These are phyloP conservation scores for Cytospora schulzeri DNA, from an alignment of 2,329 filamentous ascomycete species.

Conservation along the genomic window DNA sequence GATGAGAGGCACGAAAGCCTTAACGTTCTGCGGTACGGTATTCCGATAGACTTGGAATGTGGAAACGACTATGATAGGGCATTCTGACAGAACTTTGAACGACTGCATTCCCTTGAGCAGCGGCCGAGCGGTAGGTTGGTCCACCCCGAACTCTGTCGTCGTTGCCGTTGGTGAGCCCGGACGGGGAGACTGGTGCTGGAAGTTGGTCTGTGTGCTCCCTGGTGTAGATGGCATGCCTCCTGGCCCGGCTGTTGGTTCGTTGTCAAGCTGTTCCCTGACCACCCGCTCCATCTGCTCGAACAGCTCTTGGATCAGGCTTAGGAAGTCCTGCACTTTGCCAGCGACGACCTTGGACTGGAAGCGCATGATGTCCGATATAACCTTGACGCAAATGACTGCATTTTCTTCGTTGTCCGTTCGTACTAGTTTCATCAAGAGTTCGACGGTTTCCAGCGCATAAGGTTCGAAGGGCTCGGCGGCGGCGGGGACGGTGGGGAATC, in stretches of 20 bases:
- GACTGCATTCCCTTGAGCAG: slow-evolving; percentile 95
- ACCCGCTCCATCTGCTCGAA: slow-evolving; percentile 94
- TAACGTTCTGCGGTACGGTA: slow-evolving; percentile 82
- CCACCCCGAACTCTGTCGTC: slow-evolving; percentile 76
- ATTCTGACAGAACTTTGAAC: slow-evolving; percentile 97
- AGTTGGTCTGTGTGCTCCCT: slow-evolving; percentile 67
- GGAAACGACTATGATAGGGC: slow-evolving; percentile 97
- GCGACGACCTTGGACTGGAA: slow-evolving; percentile 82
- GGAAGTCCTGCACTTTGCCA: slow-evolving; percentile 82
- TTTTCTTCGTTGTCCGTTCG: slow-evolving; percentile 97
- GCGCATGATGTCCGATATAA: slow-evolving; percentile 93
- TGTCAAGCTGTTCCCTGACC: slow-evolving; percentile 93
- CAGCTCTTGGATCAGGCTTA: slow-evolving; percentile 90
- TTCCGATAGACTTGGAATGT: slow-evolving; percentile 91
- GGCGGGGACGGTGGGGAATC: slow-evolving; percentile 71
- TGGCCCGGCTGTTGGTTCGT: slow-evolving; percentile 59
- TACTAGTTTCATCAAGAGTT: slow-evolving; percentile 86
- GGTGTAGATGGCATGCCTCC: slow-evolving; percentile 67
- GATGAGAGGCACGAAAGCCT: slow-evolving; percentile 89
- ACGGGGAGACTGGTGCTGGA: slow-evolving; percentile 69
- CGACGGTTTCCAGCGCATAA: slow-evolving; percentile 85
- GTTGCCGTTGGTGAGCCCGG: slow-evolving; percentile 88
- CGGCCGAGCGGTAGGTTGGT: slow-evolving; percentile 78
- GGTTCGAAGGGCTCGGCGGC: slow-evolving; percentile 82
- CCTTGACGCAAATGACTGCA: slow-evolving; percentile 97